These are phyloP conservation scores for Eucalyptus melliodora DNA, from an alignment of 345 rosid genomes.

Conservation along the genomic window DNA sequence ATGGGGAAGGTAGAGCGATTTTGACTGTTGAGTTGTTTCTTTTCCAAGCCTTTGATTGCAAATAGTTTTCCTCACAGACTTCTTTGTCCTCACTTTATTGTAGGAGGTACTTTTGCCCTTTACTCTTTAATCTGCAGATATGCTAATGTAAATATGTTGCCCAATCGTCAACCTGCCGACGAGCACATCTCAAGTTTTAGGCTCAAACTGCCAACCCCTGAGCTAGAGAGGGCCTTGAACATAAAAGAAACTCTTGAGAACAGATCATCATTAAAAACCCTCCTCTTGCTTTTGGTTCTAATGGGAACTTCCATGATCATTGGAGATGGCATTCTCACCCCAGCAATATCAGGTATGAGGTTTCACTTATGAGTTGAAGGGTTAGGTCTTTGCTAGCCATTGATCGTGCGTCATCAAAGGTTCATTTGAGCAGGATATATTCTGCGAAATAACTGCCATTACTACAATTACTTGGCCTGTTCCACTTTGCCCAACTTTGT, in stretches of 20 bases:
- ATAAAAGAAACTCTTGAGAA: constrained; percentile 78
- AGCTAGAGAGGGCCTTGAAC: constrained; percentile 69
- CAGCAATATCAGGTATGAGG: constrained; percentile 79
- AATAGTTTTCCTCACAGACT: background rate
- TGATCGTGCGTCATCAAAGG: background rate
- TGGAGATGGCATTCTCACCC: constrained; percentile 95
- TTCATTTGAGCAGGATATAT: background rate
- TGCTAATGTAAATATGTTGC: constrained; percentile 80
- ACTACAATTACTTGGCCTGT: background rate
- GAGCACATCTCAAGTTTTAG: constrained; percentile 80
- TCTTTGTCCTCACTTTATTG: constrained; percentile 5
- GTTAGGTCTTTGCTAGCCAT: background rate
- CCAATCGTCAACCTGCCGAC: constrained; percentile 94
- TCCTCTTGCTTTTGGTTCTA: constrained; percentile 67
- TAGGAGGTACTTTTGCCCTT: constrained; percentile 97
- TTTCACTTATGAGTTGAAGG: background rate
- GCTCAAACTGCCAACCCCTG: constrained; percentile 93
- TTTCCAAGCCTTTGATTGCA: background rate
- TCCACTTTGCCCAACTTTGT: background rate
- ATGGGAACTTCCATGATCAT: constrained; percentile 98
- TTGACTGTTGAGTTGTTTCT: background rate
- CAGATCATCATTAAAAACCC: constrained; percentile 59
- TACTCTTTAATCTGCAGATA: constrained; percentile 85
- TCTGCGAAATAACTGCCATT: background rate
- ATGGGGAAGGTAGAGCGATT: constrained; percentile 65